Evolutionary conservation across 2,329 filamentous ascomycete genomes (phyloP), one percentile per base, ranked within the genome.

Genomic region (Aspergillus versicolor): DNA sequence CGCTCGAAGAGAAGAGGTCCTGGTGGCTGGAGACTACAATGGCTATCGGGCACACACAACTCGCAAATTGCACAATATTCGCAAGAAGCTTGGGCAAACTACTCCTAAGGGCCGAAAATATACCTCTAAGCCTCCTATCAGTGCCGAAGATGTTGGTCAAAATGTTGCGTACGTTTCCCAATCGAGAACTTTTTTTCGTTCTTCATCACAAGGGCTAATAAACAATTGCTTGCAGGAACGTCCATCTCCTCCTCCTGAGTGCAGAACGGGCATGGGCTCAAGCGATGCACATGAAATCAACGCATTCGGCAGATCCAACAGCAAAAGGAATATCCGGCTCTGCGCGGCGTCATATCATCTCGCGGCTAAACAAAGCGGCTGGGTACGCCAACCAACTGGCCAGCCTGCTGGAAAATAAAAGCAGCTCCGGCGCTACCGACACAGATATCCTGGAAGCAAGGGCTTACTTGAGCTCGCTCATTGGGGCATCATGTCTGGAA

Each of bases 211-310:
- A 11, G 41, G 38, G 41, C 41, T 53, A 53, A 53, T 40, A 8
- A 19, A 38, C 21, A 41, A 38, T 38, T 13, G 40, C 48, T 41
- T 45, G 37, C 65, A 95, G 91, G 74, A 90, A 87, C 75, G 84
- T 88, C 48, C 82, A 89, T 64, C 81, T 97, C n/a, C 81, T 93
- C 32, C 82, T 99, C 56, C 85, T 97, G 68, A 90, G 87, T 40
- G 87, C 92, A 59, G 94, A 99, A 78, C 85, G 94, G 62, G 91
- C 92, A 51, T 97, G 92, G 91, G 93, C 94, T 38, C 88, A 96
- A 74, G 93, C 92, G 57, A 95, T 97, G 92, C 87, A 89, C 71
- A 91, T 97, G 83, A 97, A 96, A 76, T 84, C 91, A 4, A 80
- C 85, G 19, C 91, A 95, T 71, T 85, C 90, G 40, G 84, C 89